A percentile compares a stretch with the other conserved stretches of the same genome.
phyloP scores from a whole-genome alignment of 306 rosid species.

The Gastrolobium villosum region DNA sequence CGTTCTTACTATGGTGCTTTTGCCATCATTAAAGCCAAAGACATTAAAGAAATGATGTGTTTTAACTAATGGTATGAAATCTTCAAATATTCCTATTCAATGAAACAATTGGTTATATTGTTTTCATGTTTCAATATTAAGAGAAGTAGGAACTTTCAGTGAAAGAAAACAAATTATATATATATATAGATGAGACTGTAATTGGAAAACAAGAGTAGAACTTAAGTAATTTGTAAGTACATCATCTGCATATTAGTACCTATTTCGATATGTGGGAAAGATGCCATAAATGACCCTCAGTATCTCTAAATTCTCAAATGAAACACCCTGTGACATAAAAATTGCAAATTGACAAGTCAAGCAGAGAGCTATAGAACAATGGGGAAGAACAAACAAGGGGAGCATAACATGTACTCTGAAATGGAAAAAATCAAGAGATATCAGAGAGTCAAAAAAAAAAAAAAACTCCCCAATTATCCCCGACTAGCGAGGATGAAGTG shows the following conservation, averaged over 20 bases:
- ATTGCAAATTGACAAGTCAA: constrained; percentile 29
- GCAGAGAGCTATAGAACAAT: constrained; percentile 3
- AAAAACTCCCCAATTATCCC: no score
- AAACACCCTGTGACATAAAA: constrained; percentile 70
- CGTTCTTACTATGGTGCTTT: no score
- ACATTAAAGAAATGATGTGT: background rate
- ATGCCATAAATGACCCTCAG: constrained; percentile 84
- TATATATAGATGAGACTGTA: background rate
- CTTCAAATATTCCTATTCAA: background rate
- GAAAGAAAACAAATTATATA: background rate
- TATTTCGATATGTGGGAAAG: constrained; percentile 87
- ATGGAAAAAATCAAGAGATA: background rate
- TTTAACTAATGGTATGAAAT: background rate
- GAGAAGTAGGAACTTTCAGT: background rate
- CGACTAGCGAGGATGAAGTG: no score
- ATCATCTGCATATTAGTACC: constrained; percentile 59
- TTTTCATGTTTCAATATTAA: background rate
- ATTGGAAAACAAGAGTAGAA: background rate
- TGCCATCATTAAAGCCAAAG: background rate
- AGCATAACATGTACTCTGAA: constrained; percentile 29
- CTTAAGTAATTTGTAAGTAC: constrained; percentile 27
- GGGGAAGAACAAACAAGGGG: background rate
- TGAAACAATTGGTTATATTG: background rate
- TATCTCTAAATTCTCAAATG: constrained; percentile 84
- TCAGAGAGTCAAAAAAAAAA: background rate